Evolutionary conservation across 1,139 yeast genomes (phyloP).

Genomic region (Kurtzmaniella natalensis): DNA sequence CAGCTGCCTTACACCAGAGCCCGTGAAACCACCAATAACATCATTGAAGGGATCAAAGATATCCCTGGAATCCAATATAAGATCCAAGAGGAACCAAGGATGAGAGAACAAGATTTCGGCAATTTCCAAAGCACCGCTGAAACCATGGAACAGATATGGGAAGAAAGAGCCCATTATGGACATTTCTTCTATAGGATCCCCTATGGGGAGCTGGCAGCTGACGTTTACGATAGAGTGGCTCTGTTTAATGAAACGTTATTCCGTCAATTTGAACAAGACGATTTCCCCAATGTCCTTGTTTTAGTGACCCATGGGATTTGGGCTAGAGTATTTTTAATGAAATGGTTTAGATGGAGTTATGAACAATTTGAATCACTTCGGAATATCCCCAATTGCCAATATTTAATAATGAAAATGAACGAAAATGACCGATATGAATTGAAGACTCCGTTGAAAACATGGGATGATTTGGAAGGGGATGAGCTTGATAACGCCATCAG

Average conservation of each 20-base stretch:
- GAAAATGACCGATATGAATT: conserved; percentile 43
- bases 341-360: conserved; percentile 90
- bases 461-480: conserved; percentile 52
- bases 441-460: conserved; percentile 52
- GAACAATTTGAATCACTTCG: conserved; percentile 80
- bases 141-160: conserved; percentile 77
- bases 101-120: conserved; percentile 94
- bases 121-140: conserved; percentile 77
- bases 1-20: conserved; percentile 85
- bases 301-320: conserved; percentile 91
- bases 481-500: conserved; percentile 37
- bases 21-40: conserved; percentile 71
- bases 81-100: conserved; percentile 79
- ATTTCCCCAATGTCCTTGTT: conserved; percentile 70
- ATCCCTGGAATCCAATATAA: conserved; percentile 45
- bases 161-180: conserved; percentile 82
- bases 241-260: conserved; percentile 84
- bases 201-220: conserved; percentile 93
- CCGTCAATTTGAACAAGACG: conserved; percentile 66
- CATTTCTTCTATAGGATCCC: conserved; percentile 90
- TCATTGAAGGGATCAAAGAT: conserved; percentile 56
- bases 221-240: conserved; percentile 85
- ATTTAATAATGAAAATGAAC: conserved; percentile 67
- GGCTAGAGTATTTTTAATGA: conserved; percentile 88
- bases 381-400: conserved; percentile 81